These are phyloP conservation scores for Leishmania aethiopica DNA, from an alignment of 208 protist species.

Conservation along the genomic window DNA sequence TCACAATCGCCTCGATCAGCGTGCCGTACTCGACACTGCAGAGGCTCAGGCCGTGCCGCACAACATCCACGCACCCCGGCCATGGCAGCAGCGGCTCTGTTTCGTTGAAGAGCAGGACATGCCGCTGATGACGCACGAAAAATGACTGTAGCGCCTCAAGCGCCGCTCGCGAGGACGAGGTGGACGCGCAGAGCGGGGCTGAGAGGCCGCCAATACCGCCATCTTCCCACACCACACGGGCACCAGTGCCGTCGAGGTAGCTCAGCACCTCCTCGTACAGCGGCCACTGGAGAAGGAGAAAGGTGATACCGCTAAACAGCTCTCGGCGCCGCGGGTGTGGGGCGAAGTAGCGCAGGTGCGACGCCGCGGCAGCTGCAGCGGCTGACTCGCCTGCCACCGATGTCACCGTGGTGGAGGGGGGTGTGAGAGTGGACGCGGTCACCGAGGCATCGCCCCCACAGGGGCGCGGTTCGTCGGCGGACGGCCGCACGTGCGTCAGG, in stretches of 20 bases:
- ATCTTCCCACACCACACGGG: slow-evolving; percentile 52
- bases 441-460: not conserved
- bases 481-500: not conserved
- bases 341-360: slow-evolving; percentile 25
- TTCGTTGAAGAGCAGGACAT: slow-evolving; percentile 66
- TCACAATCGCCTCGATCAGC: slow-evolving; percentile 47
- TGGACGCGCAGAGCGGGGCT: not conserved
- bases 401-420: not conserved
- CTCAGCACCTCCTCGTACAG: slow-evolving; percentile 60
- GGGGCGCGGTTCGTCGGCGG: not conserved
- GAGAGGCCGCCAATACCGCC: not conserved
- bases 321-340: slow-evolving; percentile 39
- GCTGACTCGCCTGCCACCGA: not conserved
- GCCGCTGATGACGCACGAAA: slow-evolving; percentile 34
- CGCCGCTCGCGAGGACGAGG: not conserved
- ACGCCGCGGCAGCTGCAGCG: not conserved
- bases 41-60: slow-evolving; percentile 45
- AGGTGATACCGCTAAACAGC: slow-evolving; percentile 55
- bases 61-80: slow-evolving; percentile 27
- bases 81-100: slow-evolving; percentile 50
- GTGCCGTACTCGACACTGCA: slow-evolving; percentile 56
- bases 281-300: slow-evolving; percentile 62
- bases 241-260: slow-evolving; percentile 56
- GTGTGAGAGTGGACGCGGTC: not conserved
- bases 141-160: slow-evolving; percentile 33